Conservation (phyloP, 164 flowering plant species). For the Amborella trichopoda region DNA sequence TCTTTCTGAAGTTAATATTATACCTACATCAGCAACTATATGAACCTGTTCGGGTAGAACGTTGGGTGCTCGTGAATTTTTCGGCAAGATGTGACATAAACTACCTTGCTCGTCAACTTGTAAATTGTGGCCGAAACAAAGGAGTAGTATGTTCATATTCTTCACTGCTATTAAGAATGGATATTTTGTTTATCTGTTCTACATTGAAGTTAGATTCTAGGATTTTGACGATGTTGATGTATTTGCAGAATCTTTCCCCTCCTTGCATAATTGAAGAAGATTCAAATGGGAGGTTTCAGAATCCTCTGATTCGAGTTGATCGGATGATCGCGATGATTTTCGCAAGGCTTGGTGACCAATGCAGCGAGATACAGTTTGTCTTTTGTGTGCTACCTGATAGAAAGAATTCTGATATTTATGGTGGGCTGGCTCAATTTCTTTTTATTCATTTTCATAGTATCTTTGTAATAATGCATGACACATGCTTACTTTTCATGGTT, state of each 20-base stretch:
- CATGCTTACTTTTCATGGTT: neutral
- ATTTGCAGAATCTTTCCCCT: no score
- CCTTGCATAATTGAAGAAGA: no score
- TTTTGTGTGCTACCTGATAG: slow-evolving; percentile 52
- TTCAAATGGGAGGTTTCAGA: no score
- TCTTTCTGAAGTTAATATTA: no score
- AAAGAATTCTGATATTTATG: slow-evolving; percentile 57
- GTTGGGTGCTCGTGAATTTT: slow-evolving; percentile 86
- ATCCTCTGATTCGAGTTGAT: no score
- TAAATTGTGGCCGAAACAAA: slow-evolving; percentile 43
- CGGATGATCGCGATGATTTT: no score
- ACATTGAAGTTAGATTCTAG: no score
- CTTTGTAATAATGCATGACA: neutral
- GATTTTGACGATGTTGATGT: no score
- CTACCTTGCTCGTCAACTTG: slow-evolving; percentile 30
- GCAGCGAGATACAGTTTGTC: slow-evolving; percentile 38
- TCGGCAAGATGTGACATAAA: slow-evolving; percentile 67
- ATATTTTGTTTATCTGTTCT: no score
- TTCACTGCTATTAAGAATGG: no score
- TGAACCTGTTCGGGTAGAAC: slow-evolving; percentile 41
- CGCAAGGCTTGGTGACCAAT: no score
- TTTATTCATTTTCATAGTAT: neutral
- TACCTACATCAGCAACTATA: slow-evolving; percentile 58
- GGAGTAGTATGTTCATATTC: slow-evolving; percentile 85
- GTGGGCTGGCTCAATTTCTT: slow-evolving; percentile 12